Base-by-base conservation (phyloP, 768 basidiomycete species). In the Suillus ampliporus region DNA sequence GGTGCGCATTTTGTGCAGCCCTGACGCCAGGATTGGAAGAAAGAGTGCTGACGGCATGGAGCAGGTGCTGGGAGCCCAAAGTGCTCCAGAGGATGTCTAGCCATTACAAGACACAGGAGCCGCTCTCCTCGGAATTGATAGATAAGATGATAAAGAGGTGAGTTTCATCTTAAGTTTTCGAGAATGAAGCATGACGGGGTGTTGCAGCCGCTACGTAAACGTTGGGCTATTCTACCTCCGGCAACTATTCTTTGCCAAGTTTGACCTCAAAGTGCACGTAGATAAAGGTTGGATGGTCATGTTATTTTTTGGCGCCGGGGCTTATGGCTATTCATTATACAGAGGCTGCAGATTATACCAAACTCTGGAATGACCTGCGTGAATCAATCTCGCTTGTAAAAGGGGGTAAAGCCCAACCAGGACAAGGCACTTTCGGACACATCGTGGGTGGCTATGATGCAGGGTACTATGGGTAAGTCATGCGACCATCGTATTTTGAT, bases 231-330 rank as follows among this genome's bases (percentile, higher is more conserved):
- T 87, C 75, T 91, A 90, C 75, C 82, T 93, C 13, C 86, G 91
- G 31, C 94, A 95, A 71, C 78, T 95, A 7, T 95, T 94, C 83
- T 93, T 92, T 69, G 92, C 88, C 64, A 86, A 86, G 68, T 92
- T 87, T 66, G 91, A 93, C 73, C 82, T 91, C 69, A 85, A 87
- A 69, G 86, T 92, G 9, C 91, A 91, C 74, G 89, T 86, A 1
- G 85, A 86, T 66, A 81, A 88, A 79, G 83, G 90, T 87, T 44
- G 34, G 31, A 57, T 43, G 19, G 66, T 34, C 8, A 19, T 19
- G 3, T 17, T 50, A 0, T 31, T 21, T 58, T 51, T 35, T 51
- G 23, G 56, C 38, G 17, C 65, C 19, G 5, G 60, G n/a, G 7
- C 51, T 52, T 17, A 38, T 7, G 10, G n/a, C 28, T 62, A 47